phyloP scores from a whole-genome alignment of 257 asterid genomes.

The Petrea volubilis region DNA sequence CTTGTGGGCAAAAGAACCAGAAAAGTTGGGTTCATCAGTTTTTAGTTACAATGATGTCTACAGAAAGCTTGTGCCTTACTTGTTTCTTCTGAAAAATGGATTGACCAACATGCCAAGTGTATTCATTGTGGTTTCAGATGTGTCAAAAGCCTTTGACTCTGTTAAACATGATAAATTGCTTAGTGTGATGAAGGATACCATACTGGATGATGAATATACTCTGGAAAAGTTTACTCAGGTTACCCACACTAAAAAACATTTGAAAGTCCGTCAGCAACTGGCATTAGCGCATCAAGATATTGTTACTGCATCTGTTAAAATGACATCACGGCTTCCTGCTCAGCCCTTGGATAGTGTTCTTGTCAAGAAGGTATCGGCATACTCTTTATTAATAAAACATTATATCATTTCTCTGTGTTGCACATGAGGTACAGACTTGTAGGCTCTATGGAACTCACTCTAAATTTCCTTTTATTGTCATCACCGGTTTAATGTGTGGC shows the following conservation, averaged over 20 bases:
- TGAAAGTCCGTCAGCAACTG: conserved; percentile 49
- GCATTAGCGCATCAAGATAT: conserved; percentile 35
- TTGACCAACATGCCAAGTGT: conserved; percentile 44
- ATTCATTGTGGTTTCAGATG: conserved; percentile 79
- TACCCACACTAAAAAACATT: conserved; percentile 44
- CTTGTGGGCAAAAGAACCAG: conserved; percentile 49
- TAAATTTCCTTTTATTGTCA: background rate
- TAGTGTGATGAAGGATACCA: conserved; percentile 61
- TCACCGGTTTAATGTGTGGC: background rate
- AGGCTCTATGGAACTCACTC: no score
- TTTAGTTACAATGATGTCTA: conserved; percentile 82
- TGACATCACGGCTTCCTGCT: conserved; percentile 31
- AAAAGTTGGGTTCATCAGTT: conserved; percentile 83
- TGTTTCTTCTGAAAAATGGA: conserved; percentile 46
- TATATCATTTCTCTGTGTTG: background rate
- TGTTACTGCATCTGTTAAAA: conserved; percentile 27
- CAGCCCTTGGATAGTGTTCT: conserved; percentile 46
- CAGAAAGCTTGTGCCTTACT: conserved; percentile 65
- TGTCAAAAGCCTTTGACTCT: conserved; percentile 85
- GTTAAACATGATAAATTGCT: conserved; percentile 71
- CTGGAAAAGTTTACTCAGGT: conserved; percentile 56
- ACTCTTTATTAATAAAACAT: background rate
- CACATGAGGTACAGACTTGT: background rate
- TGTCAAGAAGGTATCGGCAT: conserved; percentile 65
- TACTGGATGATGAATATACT: conserved; percentile 53